Conservation (phyloP, 805 yeast genomes). For the Monosporozyma yasuniensis region DNA sequence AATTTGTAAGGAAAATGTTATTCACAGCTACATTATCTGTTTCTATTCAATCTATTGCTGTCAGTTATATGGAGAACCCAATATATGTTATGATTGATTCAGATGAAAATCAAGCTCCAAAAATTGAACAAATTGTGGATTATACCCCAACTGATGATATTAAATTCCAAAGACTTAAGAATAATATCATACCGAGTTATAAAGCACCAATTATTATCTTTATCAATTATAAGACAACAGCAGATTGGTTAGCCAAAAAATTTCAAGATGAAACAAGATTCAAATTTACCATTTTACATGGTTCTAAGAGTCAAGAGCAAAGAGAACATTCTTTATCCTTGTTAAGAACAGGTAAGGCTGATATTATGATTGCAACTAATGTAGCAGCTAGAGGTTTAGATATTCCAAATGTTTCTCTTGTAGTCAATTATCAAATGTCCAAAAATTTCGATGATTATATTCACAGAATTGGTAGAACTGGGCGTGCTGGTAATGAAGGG, state of each 20-base stretch:
- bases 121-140: conserved; percentile 60
- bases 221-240: conserved; percentile 65
- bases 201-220: conserved; percentile 66
- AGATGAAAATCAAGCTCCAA: conserved; percentile 46
- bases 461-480: conserved; percentile 94
- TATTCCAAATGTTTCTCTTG: conserved; percentile 77
- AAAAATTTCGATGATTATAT: conserved; percentile 71
- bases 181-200: conserved; percentile 18
- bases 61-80: conserved; percentile 53
- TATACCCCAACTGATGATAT: conserved; percentile 37
- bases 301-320: conserved; percentile 75
- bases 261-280: conserved; percentile 38
- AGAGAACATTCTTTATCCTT: conserved; percentile 68
- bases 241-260: conserved; percentile 54
- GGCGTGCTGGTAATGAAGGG: conserved; percentile 84
- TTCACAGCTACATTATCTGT: conserved; percentile 90
- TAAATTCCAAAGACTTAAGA: conserved; percentile 32
- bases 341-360: conserved; percentile 46
- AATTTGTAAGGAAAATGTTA: conserved; percentile 58
- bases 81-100: conserved; percentile 60
- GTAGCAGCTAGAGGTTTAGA: conserved; percentile 96
- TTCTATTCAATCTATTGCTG: conserved; percentile 56
- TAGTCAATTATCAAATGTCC: conserved; percentile 80
- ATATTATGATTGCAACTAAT: conserved; percentile 80
- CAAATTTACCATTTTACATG: conserved; percentile 63